phyloP scores from a whole-genome alignment of 805 yeast genomes.

The Cyberlindnera bimundalis region DNA sequence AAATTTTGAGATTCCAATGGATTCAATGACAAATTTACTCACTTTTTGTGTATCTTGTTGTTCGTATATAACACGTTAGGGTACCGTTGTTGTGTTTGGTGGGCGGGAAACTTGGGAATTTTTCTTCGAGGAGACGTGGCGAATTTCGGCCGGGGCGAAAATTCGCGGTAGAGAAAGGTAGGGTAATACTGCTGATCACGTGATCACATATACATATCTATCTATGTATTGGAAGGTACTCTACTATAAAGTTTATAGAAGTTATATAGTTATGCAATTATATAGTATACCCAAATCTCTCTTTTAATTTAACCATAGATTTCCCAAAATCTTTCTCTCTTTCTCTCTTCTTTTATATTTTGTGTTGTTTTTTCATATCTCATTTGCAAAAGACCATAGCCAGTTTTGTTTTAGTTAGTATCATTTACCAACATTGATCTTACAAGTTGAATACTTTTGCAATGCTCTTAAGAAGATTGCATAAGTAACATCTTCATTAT shows the following conservation, averaged over 20 bases:
- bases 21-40: too few relatives aligned
- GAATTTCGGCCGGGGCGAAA: not conserved
- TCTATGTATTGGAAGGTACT: too few relatives aligned
- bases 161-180: not conserved
- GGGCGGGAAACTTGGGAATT: constrained; percentile 9
- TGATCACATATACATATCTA: not conserved
- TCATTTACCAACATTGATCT: constrained; percentile 84
- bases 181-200: not conserved
- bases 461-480: constrained; percentile 79
- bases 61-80: not conserved
- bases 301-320: not conserved
- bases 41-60: constrained; percentile 1
- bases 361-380: too few relatives aligned
- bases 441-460: constrained; percentile 72
- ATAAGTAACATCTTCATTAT: constrained; percentile 74
- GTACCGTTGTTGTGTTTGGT: not conserved
- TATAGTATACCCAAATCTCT: not conserved
- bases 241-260: not conserved
- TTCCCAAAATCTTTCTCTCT: too few relatives aligned
- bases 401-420: not conserved
- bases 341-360: too few relatives aligned
- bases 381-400: not conserved
- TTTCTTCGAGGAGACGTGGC: constrained; percentile 17
- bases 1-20: too few relatives aligned
- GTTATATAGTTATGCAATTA: constrained; percentile 3